A percentile compares a stretch with the other conserved stretches of the same genome.
phyloP scores from a whole-genome alignment of 805 yeast genomes.

The Tetrapisispora taiwanensis region DNA sequence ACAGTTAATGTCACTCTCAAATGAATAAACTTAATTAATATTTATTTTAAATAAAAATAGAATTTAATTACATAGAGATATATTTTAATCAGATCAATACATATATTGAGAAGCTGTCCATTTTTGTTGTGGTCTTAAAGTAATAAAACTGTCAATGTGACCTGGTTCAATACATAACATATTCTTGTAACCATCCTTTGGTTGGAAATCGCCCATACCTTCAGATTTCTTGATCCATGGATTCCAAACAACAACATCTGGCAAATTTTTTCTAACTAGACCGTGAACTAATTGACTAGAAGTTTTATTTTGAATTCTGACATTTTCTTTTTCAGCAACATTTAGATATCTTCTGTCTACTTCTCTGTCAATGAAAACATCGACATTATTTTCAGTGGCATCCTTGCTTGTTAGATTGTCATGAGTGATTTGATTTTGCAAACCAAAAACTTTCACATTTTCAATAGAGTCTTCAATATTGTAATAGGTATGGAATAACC shows the following conservation, averaged over 20 bases:
- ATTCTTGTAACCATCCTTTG: constrained; percentile 65
- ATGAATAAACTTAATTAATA: too few species aligned
- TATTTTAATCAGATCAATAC: neutral
- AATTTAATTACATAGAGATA: too few species aligned
- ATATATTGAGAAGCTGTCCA: constrained; percentile 65
- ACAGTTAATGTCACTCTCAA: too few species aligned
- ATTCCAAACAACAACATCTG: constrained; percentile 83
- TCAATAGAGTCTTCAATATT: constrained; percentile 57
- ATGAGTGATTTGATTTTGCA: constrained; percentile 56
- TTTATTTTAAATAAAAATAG: too few species aligned
- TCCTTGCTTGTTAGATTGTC: constrained; percentile 61
- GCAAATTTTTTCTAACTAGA: constrained; percentile 48
- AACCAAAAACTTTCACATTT: constrained; percentile 61
- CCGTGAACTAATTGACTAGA: constrained; percentile 58
- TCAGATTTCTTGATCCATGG: constrained; percentile 82
- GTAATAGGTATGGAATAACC: constrained; percentile 87
- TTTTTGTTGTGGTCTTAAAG: constrained; percentile 53
- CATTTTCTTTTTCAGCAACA: constrained; percentile 39
- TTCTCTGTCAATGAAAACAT: constrained; percentile 60
- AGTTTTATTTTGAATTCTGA: constrained; percentile 59
- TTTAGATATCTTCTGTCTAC: constrained; percentile 72
- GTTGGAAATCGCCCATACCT: constrained; percentile 76
- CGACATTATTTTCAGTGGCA: constrained; percentile 59
- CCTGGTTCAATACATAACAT: constrained; percentile 96
- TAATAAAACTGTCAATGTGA: constrained; percentile 55